Percentiles rank a stretch among this genome's conserved stretches.
These are phyloP conservation scores for Pseudomassariella vexata DNA, from an alignment of 2,329 filamentous ascomycete genomes.

Conservation along the genomic window DNA sequence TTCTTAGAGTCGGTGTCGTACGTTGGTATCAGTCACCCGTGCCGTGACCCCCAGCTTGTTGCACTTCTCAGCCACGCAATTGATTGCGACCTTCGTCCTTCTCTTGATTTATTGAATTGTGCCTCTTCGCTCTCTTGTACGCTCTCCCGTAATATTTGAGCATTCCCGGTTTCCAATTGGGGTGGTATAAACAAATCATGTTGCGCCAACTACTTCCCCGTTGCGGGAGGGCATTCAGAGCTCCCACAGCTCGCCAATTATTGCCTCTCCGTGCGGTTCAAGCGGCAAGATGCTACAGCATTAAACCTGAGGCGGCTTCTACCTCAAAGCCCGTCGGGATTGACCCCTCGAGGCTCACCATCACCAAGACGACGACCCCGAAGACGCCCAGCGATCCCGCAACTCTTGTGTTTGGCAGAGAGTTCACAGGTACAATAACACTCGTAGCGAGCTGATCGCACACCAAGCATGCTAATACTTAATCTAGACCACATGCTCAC, in stretches of 20 bases:
- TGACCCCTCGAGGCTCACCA: conserved; percentile 68
- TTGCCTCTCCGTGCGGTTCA: conserved; percentile 26
- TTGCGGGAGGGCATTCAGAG: conserved; percentile 29
- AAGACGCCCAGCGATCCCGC: conserved; percentile 69
- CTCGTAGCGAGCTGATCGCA: too few species aligned
- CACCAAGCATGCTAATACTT: too few species aligned
- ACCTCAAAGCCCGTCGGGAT: conserved; percentile 57
- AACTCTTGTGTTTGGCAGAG: conserved; percentile 82
- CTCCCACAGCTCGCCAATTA: conserved; percentile 19
- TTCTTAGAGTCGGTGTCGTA: too few species aligned
- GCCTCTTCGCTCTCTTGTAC: too few species aligned
- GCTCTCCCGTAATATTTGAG: too few species aligned
- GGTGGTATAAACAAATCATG: too few species aligned
- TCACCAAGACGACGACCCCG: conserved; percentile 70
- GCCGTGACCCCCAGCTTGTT: too few species aligned
- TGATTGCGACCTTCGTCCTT: too few species aligned
- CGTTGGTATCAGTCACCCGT: too few species aligned
- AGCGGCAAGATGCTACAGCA: conserved; percentile 43
- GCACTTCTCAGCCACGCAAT: too few species aligned
- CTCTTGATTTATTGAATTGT: too few species aligned
- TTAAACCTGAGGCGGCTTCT: conserved; percentile 44
- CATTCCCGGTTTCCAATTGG: too few species aligned
- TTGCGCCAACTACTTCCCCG: conserved; percentile 38
- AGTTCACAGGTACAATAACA: conserved; percentile 71
- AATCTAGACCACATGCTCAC: conserved; percentile 96